Evolutionary conservation across 148 eudicot species (phyloP).

Genomic region (Diospyros lotus): DNA sequence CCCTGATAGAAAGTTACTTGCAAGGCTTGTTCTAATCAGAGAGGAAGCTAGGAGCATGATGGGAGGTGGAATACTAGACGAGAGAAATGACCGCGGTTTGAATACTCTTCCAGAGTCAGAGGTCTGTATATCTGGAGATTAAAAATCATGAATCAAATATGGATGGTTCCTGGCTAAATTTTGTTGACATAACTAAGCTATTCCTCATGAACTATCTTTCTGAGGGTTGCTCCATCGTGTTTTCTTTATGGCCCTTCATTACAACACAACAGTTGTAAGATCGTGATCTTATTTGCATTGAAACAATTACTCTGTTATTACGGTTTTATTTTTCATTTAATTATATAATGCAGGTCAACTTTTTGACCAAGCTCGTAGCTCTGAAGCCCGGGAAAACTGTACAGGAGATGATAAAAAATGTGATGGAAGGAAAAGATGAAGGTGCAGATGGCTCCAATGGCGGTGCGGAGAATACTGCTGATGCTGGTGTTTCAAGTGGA

Average conservation of each 20-base stretch:
- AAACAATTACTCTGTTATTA: no score
- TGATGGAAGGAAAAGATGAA: conserved; percentile 92
- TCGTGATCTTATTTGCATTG: no score
- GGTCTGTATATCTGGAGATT: conserved; percentile 33
- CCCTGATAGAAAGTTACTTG: conserved; percentile 91
- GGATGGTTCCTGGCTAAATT: neutral
- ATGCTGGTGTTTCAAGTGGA: conserved; percentile 35
- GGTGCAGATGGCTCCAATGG: conserved; percentile 57
- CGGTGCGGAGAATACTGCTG: conserved; percentile 33
- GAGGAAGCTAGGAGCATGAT: conserved; percentile 98
- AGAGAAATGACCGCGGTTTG: conserved; percentile 92
- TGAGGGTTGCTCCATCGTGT: neutral
- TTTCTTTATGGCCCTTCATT: neutral
- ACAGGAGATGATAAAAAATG: conserved; percentile 82
- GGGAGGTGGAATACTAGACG: conserved; percentile 97
- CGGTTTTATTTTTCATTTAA: no score
- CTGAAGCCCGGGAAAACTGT: conserved; percentile 80
- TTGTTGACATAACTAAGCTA: neutral
- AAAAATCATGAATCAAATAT: neutral
- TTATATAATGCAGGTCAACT: conserved; percentile 63
- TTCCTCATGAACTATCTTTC: neutral
- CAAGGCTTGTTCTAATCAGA: conserved; percentile 93
- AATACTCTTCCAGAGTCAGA: conserved; percentile 89
- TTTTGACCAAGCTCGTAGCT: conserved; percentile 80
- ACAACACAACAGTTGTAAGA: neutral